phyloP scores from a whole-genome alignment of 495 filamentous ascomycete species.

The Aspergillus heteromorphus region DNA sequence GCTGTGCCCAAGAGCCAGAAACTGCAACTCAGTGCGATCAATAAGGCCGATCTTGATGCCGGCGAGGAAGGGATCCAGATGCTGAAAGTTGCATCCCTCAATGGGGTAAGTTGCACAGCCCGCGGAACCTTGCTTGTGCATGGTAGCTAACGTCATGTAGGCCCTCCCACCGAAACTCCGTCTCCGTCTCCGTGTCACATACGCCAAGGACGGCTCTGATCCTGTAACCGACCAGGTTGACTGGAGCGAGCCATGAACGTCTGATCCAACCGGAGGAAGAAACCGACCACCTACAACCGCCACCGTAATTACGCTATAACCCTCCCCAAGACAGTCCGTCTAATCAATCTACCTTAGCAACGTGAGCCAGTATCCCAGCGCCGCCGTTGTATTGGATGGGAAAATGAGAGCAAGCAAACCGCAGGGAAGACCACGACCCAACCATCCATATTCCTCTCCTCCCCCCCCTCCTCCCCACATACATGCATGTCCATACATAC shows the following conservation, averaged over 20 bases:
- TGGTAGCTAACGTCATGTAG: slow-evolving; percentile 32
- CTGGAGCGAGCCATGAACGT: slow-evolving; percentile 72
- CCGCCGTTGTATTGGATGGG: neutral
- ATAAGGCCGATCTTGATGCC: slow-evolving; percentile 63
- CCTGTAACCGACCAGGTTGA: slow-evolving; percentile 87
- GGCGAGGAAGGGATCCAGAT: slow-evolving; percentile 81
- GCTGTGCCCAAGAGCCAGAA: slow-evolving; percentile 95
- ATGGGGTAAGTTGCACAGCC: slow-evolving; percentile 65
- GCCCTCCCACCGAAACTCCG: slow-evolving; percentile 65
- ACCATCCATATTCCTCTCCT: neutral
- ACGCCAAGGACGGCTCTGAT: slow-evolving; percentile 60
- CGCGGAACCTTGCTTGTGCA: slow-evolving; percentile 4
- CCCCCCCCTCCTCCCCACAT: too few species aligned
- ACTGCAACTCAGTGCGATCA: slow-evolving; percentile 83
- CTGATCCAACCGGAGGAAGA: neutral
- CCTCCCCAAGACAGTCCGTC: neutral
- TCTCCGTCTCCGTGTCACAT: slow-evolving; percentile 79
- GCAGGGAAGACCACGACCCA: too few species aligned
- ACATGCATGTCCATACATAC: slow-evolving; percentile 3
- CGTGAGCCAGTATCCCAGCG: neutral
- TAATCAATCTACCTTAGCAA: neutral
- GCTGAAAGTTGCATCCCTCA: slow-evolving; percentile 78
- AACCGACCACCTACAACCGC: neutral
- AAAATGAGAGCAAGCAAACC: neutral
- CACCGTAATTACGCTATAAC: neutral